Percentiles rank a stretch among this genome's conserved stretches.
phyloP scores from a whole-genome alignment of 192 early-diverging fungal genomes.

The Umbelopsis sp. region DNA sequence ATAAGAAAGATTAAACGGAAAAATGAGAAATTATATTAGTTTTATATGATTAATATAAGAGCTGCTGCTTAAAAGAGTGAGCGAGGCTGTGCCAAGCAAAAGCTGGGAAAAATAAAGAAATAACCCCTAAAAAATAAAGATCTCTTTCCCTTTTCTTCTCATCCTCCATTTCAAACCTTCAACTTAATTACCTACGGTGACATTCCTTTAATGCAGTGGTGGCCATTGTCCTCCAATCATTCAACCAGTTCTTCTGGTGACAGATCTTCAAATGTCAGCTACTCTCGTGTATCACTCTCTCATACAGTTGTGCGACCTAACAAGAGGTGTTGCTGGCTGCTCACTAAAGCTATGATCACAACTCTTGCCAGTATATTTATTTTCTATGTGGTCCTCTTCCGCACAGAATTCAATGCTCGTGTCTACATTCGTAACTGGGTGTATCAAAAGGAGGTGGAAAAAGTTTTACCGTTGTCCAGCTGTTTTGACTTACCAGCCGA shows the following conservation, averaged over 20 bases:
- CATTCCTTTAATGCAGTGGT: slow-evolving; percentile 7
- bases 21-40: too few relatives aligned
- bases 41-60: too few relatives aligned
- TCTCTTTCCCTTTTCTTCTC: neutral
- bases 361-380: slow-evolving; percentile 16
- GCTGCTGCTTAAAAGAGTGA: too few relatives aligned
- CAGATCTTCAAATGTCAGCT: neutral
- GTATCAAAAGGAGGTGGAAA: slow-evolving; percentile 8
- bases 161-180: neutral
- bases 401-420: slow-evolving; percentile 36
- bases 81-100: too few relatives aligned
- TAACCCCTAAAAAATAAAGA: too few relatives aligned
- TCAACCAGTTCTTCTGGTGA: neutral
- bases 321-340: slow-evolving; percentile 2
- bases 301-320: slow-evolving; percentile 1
- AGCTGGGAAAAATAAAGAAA: too few relatives aligned
- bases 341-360: neutral
- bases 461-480: slow-evolving; percentile 25
- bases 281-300: neutral
- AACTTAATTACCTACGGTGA: neutral
- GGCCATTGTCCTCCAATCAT: slow-evolving; percentile 10
- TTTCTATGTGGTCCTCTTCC: slow-evolving; percentile 19
- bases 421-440: slow-evolving; percentile 39
- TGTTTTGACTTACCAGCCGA: slow-evolving; percentile 30
- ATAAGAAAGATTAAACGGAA: neutral